phyloP scores from a whole-genome alignment of 306 rosid genomes.

The Senna tora region DNA sequence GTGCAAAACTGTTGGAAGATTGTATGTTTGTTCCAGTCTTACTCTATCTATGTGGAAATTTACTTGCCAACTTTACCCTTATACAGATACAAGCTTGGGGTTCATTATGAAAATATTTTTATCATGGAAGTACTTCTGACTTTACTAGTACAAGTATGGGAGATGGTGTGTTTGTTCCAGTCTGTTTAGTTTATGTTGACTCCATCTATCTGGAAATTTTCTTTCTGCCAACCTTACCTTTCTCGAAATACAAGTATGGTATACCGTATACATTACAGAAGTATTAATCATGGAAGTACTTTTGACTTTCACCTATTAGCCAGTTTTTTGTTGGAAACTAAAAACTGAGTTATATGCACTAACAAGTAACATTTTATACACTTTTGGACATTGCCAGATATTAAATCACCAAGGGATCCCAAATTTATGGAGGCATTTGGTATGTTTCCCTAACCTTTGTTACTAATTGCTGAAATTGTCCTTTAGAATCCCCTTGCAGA shows the following conservation, averaged over 20 bases:
- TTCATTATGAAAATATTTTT: neutral
- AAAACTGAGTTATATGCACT: constrained; percentile 14
- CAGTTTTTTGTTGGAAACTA: constrained; percentile 14
- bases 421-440: constrained; percentile 97
- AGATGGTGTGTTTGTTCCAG: neutral
- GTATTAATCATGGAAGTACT: constrained; percentile 21
- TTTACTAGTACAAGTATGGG: neutral
- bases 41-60: neutral
- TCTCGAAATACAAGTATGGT: neutral
- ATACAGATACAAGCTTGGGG: neutral
- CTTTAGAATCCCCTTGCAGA: constrained; percentile 31
- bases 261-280: neutral
- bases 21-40: neutral
- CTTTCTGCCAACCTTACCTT: neutral
- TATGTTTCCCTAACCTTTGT: constrained; percentile 46
- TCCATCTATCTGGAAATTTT: neutral
- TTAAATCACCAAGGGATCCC: constrained; percentile 87
- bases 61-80: neutral
- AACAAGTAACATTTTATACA: constrained; percentile 20
- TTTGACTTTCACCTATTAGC: constrained; percentile 2
- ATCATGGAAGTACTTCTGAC: constrained; percentile 11
- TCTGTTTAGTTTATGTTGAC: neutral
- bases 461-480: constrained; percentile 26
- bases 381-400: constrained; percentile 55
- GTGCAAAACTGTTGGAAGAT: neutral